Base-by-base conservation (phyloP, 2,329 filamentous ascomycete species). In the Penicillium italicum region DNA sequence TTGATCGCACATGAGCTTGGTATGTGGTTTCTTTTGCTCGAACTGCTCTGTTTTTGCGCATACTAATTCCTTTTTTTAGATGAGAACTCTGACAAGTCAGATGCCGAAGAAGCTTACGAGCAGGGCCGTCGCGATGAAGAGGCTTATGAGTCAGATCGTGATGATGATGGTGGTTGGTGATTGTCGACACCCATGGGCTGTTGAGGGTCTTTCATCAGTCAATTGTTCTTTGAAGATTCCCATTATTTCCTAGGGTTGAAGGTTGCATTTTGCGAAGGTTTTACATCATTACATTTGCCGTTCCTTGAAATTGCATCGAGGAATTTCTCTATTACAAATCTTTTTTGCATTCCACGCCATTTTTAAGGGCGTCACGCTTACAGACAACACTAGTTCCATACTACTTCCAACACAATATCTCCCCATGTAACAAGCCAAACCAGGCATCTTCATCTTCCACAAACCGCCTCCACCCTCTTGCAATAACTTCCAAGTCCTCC, bases 1-100 rank as follows among this genome's bases (percentile, higher is more conserved):
- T 66, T 84, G 34, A 69, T 86, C 54, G 80, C 79, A 12, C 76
- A 85, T 65, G 81, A 80, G 50, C 60, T 84, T 14, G 74, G 84
- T 86, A 77, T 55, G 79, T 75, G 47, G 45, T 44, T 41, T 55
- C 9, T 33, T 24, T 42, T n/a, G 26, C 22, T 18, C 24, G 2
- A 33, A 5, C 24, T 8, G 9, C 9, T 5, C 11, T 33, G 4
- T 26, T 31, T 26, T 42, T 20, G 36, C 30, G 8, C 14, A 34
- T 38, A 36, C 56, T 58, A 33, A 55, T 5, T 50, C 3, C 18
- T 37, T 4, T 43, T 18, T 36, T 20, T 40, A 56, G 61, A 61
- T 18, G 50, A 56, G 30, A 50, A 66, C 5, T 49, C 50, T 11
- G 54, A 62, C 1, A 41, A 49, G 20, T 58, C 59, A 22, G 56